Evolutionary conservation across 805 yeast genomes (phyloP).

Genomic region (Yarrowia sp.): DNA sequence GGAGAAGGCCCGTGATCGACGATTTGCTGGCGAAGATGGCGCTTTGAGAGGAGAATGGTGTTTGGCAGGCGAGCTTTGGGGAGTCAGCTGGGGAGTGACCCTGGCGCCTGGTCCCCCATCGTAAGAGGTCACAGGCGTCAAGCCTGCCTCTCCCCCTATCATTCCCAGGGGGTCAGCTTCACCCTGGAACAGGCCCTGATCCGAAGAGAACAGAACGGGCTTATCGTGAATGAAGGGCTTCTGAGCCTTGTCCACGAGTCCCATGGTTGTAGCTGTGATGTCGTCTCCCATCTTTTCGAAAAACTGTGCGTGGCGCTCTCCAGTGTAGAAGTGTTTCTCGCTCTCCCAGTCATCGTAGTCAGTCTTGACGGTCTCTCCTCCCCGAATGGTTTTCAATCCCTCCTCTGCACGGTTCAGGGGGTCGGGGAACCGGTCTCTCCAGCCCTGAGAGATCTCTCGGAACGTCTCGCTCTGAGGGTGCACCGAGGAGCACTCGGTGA

Average conservation of each 20-base stretch:
- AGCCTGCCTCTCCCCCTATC: conserved; percentile 3
- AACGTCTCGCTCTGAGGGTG: conserved; percentile 27
- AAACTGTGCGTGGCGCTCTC: conserved; percentile 35
- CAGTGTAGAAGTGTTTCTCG: conserved; percentile 21
- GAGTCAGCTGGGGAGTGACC: not conserved
- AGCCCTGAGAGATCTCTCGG: conserved; percentile 33
- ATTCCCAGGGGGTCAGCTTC: conserved; percentile 33
- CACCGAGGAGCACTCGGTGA: conserved; percentile 15
- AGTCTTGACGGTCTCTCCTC: conserved; percentile 36
- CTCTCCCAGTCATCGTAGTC: conserved; percentile 34
- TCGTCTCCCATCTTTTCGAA: conserved; percentile 46
- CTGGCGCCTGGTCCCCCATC: not conserved
- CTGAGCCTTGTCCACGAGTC: conserved; percentile 6
- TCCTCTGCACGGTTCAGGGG: conserved; percentile 36
- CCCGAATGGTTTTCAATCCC: conserved; percentile 32
- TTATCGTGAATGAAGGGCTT: conserved; percentile 23
- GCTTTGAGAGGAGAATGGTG: not conserved
- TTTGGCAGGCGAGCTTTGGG: not conserved
- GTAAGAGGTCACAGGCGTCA: conserved; percentile 2
- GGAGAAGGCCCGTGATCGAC: not conserved
- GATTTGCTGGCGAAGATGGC: not conserved
- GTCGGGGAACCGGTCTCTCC: conserved; percentile 36
- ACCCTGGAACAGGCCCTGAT: conserved; percentile 35
- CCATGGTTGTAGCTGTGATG: conserved; percentile 29
- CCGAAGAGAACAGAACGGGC: conserved; percentile 32